phyloP scores from a whole-genome alignment of 257 asterid species.

The Avicennia marina region DNA sequence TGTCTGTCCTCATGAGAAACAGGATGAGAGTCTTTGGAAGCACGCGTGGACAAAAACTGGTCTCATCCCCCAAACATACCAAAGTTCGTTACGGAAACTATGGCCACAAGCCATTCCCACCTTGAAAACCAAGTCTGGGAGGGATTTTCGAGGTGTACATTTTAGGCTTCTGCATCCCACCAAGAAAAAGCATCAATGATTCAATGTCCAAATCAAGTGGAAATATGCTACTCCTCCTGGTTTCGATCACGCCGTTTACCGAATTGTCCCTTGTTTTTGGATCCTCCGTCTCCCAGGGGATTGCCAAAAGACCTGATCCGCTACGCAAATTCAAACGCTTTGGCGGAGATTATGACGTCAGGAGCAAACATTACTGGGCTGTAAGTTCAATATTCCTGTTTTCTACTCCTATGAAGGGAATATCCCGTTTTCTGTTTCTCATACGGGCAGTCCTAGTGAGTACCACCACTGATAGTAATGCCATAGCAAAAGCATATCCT shows the following conservation, averaged over 20 bases:
- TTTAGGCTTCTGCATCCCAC: neutral
- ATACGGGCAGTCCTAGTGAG: too few relatives aligned
- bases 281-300: constrained; percentile 19
- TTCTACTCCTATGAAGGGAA: too few relatives aligned
- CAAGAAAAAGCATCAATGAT: neutral
- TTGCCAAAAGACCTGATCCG: constrained; percentile 42
- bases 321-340: constrained; percentile 27
- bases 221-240: constrained; percentile 20
- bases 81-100: constrained; percentile 29
- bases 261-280: constrained; percentile 27
- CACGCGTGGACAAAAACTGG: neutral
- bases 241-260: constrained; percentile 24
- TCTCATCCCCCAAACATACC: constrained; percentile 1
- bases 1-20: too few relatives aligned
- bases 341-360: constrained; percentile 41
- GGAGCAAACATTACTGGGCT: constrained; percentile 59
- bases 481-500: neutral
- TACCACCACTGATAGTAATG: neutral
- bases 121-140: constrained; percentile 54
- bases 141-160: constrained; percentile 8
- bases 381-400: too few relatives aligned
- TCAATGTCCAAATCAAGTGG: constrained; percentile 34
- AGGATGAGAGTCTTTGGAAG: neutral
- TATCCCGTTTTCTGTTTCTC: too few relatives aligned
- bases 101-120: constrained; percentile 54